These are phyloP conservation scores for Xylaria digitata DNA, from an alignment of 2,329 filamentous ascomycete genomes.

Conservation along the genomic window DNA sequence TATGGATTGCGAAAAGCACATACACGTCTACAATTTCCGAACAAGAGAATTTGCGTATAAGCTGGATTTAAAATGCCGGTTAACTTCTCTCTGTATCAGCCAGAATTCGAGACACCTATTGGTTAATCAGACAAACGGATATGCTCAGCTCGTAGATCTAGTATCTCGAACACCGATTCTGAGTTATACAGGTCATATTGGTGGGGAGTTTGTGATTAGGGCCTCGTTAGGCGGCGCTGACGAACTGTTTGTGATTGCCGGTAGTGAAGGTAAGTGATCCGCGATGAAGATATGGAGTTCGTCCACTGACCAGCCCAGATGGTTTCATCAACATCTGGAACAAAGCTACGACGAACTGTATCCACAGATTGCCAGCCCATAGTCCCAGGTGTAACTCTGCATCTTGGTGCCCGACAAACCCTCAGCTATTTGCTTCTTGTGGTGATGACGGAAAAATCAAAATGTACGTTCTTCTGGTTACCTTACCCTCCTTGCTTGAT, in stretches of 20 bases:
- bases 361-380: slow-evolving; percentile 83
- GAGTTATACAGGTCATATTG: slow-evolving; percentile 79
- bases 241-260: slow-evolving; percentile 90
- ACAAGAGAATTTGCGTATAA: slow-evolving; percentile 81
- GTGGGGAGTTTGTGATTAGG: slow-evolving; percentile 82
- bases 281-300: not conserved
- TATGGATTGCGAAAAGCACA: slow-evolving; percentile 74
- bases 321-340: slow-evolving; percentile 89
- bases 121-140: slow-evolving; percentile 81
- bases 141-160: slow-evolving; percentile 83
- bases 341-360: slow-evolving; percentile 79
- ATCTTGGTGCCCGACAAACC: slow-evolving; percentile 86
- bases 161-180: slow-evolving; percentile 77
- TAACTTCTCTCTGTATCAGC: slow-evolving; percentile 85
- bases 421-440: slow-evolving; percentile 87
- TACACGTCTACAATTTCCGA: slow-evolving; percentile 85
- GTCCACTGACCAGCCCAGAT: slow-evolving; percentile 53
- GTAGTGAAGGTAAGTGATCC: slow-evolving; percentile 79
- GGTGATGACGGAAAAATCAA: slow-evolving; percentile 87
- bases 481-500: not conserved
- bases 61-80: slow-evolving; percentile 73
- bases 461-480: slow-evolving; percentile 71
- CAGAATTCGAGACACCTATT: slow-evolving; percentile 83
- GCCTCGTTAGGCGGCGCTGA: slow-evolving; percentile 88
- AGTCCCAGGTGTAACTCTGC: slow-evolving; percentile 84